phyloP scores from a whole-genome alignment of 805 yeast species.

The Cyberlindnera bimundalis region DNA sequence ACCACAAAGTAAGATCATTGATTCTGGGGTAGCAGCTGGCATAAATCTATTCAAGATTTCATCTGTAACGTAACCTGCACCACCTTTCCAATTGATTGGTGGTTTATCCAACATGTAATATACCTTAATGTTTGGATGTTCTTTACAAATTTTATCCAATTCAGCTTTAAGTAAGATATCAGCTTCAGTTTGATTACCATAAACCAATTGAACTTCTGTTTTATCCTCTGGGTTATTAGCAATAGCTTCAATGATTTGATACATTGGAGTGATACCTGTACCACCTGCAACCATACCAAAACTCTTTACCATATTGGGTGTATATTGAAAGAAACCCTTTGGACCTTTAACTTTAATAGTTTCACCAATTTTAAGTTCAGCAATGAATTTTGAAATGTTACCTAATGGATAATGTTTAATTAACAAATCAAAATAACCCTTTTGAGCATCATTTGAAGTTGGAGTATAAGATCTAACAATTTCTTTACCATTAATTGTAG shows the following conservation, averaged over 20 bases:
- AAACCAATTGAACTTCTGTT: conserved; percentile 70
- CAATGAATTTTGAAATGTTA: conserved; percentile 73
- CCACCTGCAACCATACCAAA: conserved; percentile 96
- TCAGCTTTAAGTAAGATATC: conserved; percentile 82
- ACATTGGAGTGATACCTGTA: conserved; percentile 96
- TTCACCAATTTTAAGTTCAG: conserved; percentile 74
- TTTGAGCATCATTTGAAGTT: conserved; percentile 71
- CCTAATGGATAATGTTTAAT: conserved; percentile 86
- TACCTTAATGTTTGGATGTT: conserved; percentile 58
- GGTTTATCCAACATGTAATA: conserved; percentile 72
- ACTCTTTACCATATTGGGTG: conserved; percentile 69
- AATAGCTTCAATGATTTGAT: conserved; percentile 82
- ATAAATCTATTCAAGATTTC: conserved; percentile 63
- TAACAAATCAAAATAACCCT: conserved; percentile 80
- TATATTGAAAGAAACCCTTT: conserved; percentile 81
- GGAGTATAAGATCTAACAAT: conserved; percentile 89
- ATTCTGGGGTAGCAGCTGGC: conserved; percentile 57
- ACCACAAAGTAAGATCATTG: conserved; percentile 82
- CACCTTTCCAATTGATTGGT: conserved; percentile 71
- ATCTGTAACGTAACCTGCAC: conserved; percentile 74
- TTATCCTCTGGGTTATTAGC: conserved; percentile 71
- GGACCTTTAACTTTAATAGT: conserved; percentile 81
- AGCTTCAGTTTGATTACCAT: conserved; percentile 75
- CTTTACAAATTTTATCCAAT: conserved; percentile 59
- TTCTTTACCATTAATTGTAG: conserved; percentile 74